phyloP scores from a whole-genome alignment of 148 eudicot species.

The Fagopyrum homotropicum region DNA sequence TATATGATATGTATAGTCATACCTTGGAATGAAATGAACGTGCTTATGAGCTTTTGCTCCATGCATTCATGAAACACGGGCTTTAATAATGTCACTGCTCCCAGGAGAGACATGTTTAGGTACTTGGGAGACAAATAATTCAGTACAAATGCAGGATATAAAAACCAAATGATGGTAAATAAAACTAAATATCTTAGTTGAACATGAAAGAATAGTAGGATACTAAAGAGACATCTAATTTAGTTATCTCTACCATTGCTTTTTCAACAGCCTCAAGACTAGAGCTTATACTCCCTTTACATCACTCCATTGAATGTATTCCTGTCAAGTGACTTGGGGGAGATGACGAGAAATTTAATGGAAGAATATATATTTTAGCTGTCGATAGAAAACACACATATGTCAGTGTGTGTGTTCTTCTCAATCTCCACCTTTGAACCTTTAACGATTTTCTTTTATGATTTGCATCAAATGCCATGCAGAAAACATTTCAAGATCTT shows the following conservation, averaged over 20 bases:
- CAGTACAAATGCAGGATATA: not conserved
- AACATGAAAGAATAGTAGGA: not conserved
- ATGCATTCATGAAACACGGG: not conserved
- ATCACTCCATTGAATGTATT: not conserved
- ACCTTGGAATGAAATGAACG: not conserved
- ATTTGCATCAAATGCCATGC: slow-evolving; percentile 10
- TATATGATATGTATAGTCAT: not conserved
- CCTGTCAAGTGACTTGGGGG: not conserved
- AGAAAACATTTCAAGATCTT: slow-evolving; percentile 95
- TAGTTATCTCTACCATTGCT: not conserved
- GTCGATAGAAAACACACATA: not conserved
- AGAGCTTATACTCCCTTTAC: not conserved
- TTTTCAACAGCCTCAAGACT: not conserved
- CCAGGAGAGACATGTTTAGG: not conserved
- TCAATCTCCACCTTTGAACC: not conserved
- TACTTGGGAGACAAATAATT: not conserved
- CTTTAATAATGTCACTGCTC: not conserved
- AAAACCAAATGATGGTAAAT: not conserved
- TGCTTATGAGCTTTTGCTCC: not conserved
- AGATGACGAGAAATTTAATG: not conserved
- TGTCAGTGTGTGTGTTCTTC: not conserved
- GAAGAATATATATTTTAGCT: not conserved
- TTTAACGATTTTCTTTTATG: not conserved
- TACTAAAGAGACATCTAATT: not conserved
- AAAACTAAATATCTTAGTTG: not conserved